Percentiles rank a stretch among this genome's conserved stretches.
These are phyloP conservation scores for Glarea lozoyensis DNA, from an alignment of 495 filamentous ascomycete species.

Conservation along the genomic window DNA sequence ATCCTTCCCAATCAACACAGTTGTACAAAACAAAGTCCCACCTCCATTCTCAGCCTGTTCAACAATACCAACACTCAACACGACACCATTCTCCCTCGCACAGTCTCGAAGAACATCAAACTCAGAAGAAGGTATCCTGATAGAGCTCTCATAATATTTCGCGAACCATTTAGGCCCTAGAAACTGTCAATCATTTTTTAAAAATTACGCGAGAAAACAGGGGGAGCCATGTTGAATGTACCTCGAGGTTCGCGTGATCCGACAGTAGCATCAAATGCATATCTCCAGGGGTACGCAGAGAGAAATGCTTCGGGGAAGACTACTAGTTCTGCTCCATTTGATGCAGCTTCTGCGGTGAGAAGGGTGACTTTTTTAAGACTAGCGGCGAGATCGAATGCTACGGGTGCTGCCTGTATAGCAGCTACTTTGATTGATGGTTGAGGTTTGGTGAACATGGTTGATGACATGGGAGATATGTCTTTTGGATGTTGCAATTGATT, in stretches of 20 bases:
- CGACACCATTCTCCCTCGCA: constrained; percentile 26
- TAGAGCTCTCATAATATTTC: constrained; percentile 29
- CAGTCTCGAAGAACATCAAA: constrained; percentile 25
- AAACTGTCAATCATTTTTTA: neutral
- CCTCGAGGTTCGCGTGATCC: constrained; percentile 31
- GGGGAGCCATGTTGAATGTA: too few relatives aligned
- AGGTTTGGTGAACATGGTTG: too few relatives aligned
- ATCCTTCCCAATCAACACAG: constrained; percentile 27
- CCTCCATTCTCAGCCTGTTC: constrained; percentile 37
- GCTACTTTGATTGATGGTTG: constrained; percentile 22
- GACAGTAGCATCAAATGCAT: constrained; percentile 34
- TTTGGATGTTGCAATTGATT: too few relatives aligned
- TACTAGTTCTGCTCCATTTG: constrained; percentile 33
- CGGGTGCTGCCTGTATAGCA: constrained; percentile 34
- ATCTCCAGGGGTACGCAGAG: constrained; percentile 34
- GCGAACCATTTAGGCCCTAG: constrained; percentile 32
- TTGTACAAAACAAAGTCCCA: constrained; percentile 31
- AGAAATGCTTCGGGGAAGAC: constrained; percentile 38
- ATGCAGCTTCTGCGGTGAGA: constrained; percentile 32
- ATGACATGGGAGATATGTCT: too few relatives aligned
- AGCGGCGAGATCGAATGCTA: constrained; percentile 30
- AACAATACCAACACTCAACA: constrained; percentile 31
- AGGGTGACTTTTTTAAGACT: constrained; percentile 29
- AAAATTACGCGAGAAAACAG: neutral
- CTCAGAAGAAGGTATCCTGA: constrained; percentile 27